These are phyloP conservation scores for Annulohypoxylon maeteangense DNA, from an alignment of 495 filamentous ascomycete genomes.

Conservation along the genomic window DNA sequence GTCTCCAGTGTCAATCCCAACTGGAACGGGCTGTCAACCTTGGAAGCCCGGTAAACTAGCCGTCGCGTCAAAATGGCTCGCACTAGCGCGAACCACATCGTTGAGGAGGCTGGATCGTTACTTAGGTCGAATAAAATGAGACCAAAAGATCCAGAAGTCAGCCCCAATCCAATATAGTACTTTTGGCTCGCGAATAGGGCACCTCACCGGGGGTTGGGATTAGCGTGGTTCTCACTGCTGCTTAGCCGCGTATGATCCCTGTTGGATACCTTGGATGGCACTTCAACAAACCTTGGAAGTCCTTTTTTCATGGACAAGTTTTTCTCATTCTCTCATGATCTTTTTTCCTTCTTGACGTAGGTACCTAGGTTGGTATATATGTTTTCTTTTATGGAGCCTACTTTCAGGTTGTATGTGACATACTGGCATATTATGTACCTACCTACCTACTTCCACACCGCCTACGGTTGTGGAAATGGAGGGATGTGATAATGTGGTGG, in stretches of 20 bases:
- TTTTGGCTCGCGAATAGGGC: slow-evolving; percentile 37
- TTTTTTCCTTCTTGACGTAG: neutral
- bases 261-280: slow-evolving; percentile 17
- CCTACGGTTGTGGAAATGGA: slow-evolving; percentile 17
- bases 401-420: slow-evolving; percentile 24
- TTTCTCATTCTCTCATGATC: neutral
- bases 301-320: slow-evolving; percentile 10
- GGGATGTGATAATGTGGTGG: slow-evolving; percentile 17
- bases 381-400: neutral
- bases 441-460: slow-evolving; percentile 25
- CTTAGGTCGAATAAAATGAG: slow-evolving; percentile 28
- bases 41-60: slow-evolving; percentile 20
- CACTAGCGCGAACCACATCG: slow-evolving; percentile 40
- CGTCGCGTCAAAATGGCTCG: slow-evolving; percentile 39
- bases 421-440: no score
- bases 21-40: slow-evolving; percentile 7
- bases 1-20: slow-evolving; percentile 25
- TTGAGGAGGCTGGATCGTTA: slow-evolving; percentile 25
- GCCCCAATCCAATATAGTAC: slow-evolving; percentile 27
- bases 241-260: slow-evolving; percentile 9
- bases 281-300: neutral
- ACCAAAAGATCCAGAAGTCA: slow-evolving; percentile 27
- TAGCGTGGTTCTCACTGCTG: slow-evolving; percentile 19
- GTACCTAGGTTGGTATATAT: neutral
- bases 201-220: slow-evolving; percentile 13